These are phyloP conservation scores for Diophrys appendiculata DNA, from an alignment of 73 alveolate species.

Conservation along the genomic window DNA sequence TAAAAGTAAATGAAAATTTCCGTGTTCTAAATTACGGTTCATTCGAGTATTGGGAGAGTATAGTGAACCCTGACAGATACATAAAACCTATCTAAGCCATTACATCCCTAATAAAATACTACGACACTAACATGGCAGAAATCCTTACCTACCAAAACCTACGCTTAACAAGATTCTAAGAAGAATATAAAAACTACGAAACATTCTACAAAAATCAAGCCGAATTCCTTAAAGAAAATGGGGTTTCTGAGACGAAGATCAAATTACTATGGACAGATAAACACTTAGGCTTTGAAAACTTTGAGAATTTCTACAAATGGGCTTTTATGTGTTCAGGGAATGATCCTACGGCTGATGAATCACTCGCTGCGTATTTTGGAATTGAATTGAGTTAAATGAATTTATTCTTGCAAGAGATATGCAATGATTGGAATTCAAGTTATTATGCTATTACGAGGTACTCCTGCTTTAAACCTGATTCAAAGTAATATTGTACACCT, in stretches of 20 bases:
- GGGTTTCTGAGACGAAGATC: neutral
- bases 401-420: neutral
- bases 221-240: neutral
- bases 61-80: neutral
- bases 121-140: neutral
- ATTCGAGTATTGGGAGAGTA: neutral
- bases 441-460: neutral
- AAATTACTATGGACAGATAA: neutral
- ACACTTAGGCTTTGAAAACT: neutral
- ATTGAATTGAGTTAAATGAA: neutral
- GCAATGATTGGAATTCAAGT: neutral
- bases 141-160: too few species aligned
- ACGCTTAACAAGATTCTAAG: too few species aligned
- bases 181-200: neutral
- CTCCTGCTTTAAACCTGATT: neutral
- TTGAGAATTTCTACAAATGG: neutral
- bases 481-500: neutral
- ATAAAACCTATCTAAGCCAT: too few species aligned
- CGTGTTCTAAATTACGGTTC: neutral
- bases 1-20: neutral
- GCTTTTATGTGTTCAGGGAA: neutral
- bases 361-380: neutral
- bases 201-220: neutral
- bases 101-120: too few species aligned
- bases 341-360: neutral